Base-by-base conservation (phyloP, 495 filamentous ascomycete species). In the Talaromyces nanjingensis region DNA sequence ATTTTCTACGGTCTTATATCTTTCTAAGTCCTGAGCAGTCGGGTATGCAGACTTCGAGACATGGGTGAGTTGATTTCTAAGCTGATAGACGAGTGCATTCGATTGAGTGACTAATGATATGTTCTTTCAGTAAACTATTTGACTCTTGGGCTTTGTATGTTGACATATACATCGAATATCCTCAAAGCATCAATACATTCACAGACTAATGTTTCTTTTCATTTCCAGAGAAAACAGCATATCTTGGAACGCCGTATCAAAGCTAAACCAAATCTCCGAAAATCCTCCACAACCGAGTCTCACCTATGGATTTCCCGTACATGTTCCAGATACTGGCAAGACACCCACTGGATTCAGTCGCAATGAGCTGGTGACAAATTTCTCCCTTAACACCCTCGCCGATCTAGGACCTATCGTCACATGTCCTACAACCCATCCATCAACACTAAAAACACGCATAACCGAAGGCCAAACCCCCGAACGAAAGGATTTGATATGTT, bases 231-330 rank as follows among this genome's bases (percentile, higher is more conserved):
- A 58, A 9, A 58, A 33, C 24, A 58, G 11, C 27, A 34, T 31
- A 33, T 29, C 55, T 58, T 60, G 58, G 58, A 42, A 60, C 18
- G 20, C 16, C 8, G n/a, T 60, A 24, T 45, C 58, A 42, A 39
- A 45, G 33, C 20, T 24, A 6, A 14, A 45, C 9, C 16, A 60
- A 22, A 37, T 60, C 3, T 24, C 58, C 20, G 31, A 12, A 42
- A n/a, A 25, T 14, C 2, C 31, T 42, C 12, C 33, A 27, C 29
- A 45, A 24, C 47, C 61, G 18, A 39, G 11, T 34, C 24, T 63
- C 25, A 63, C 61, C 9, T 63, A 63, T 27, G 61, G 61, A 14
- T 63, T 63, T 55, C 61, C 61, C 4, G 34, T 63, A 18, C 42
- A 54, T 34, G 6, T 22, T 20, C n/a, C 29, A 6, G 33, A 60